A percentile compares a stretch with the other conserved stretches of the same genome.
phyloP scores from a whole-genome alignment of 495 filamentous ascomycete species.

The Daldinia concentrica region DNA sequence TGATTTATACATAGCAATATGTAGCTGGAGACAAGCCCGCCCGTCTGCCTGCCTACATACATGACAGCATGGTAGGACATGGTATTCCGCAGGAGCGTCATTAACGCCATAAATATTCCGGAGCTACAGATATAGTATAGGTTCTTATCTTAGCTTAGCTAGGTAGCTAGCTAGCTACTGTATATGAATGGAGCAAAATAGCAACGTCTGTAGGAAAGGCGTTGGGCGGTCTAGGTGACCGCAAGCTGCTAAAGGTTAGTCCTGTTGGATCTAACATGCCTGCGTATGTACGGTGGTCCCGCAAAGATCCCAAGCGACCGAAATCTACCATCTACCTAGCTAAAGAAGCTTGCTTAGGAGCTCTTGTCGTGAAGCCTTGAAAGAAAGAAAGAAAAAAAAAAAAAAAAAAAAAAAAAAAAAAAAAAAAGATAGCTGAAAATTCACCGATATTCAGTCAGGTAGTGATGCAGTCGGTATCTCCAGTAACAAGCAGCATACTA shows the following conservation, averaged over 20 bases:
- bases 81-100: background rate
- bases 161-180: background rate
- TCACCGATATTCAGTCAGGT: slow-evolving; percentile 36
- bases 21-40: background rate
- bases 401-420: background rate
- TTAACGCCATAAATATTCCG: slow-evolving; percentile 1
- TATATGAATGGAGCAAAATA: background rate
- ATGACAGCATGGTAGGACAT: background rate
- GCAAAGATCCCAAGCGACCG: slow-evolving; percentile 3
- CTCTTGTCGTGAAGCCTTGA: background rate
- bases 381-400: too few relatives aligned
- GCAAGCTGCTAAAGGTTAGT: background rate
- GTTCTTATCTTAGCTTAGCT: background rate
- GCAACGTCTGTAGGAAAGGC: background rate
- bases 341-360: background rate
- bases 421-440: slow-evolving; percentile 2
- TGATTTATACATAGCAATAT: slow-evolving; percentile 4
- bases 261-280: background rate
- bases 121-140: background rate
- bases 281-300: slow-evolving; percentile 2
- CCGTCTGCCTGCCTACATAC: background rate
- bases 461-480: slow-evolving; percentile 31
- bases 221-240: slow-evolving; percentile 4
- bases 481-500: background rate
- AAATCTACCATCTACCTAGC: background rate